Base-by-base conservation (phyloP, 2,329 filamentous ascomycete genomes). In the Aciculosporium take region DNA sequence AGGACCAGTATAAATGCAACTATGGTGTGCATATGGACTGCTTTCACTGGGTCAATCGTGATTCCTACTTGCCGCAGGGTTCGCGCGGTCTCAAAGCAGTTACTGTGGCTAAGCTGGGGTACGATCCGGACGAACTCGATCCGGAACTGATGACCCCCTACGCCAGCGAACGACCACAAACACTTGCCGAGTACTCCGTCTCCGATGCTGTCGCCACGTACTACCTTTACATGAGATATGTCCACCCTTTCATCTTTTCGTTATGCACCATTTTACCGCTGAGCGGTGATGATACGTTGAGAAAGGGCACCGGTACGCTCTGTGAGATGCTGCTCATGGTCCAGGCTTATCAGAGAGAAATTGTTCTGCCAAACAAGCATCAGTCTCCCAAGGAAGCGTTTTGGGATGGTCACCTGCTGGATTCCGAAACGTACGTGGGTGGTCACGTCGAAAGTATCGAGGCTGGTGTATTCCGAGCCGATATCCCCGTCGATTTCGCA, bases 281-380 rank as follows among this genome's bases (percentile, higher is more conserved):
- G 1, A 86, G 85, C 34, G 86, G 88, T 27, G 89, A 98, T 54
- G 91, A 96, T 56, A 85, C 88, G 1, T 62, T 96, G 52, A 77
- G 91, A 50, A 98, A 98, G 61, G 91, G 91, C 57, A 98, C 91
- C 0, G 91, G 91, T 60, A 98, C 91, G 0, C 74, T 98, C n/a
- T 98, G 91, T 60, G 91, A 98, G 65, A 98, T 98, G 91, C 67
- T 98, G 58, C 72, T 98, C 55, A 98, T 98, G 91, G 91, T 98
- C 35, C 85, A 98, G 64, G 91, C 91, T 13, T 98, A 94, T 54
- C 71, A 93, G 53, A 81, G 89, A 54, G 79, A 82, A 43, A 98
- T 98, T 50, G 79, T 96, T 4, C 66, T 98, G 25, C 91, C 91
- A 0, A 98, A 98, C 64, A 98, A 98, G 62, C 89, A 98, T 57